Conservation (phyloP, 148 eudicot genomes). For the Chenopodium berlandieri region DNA sequence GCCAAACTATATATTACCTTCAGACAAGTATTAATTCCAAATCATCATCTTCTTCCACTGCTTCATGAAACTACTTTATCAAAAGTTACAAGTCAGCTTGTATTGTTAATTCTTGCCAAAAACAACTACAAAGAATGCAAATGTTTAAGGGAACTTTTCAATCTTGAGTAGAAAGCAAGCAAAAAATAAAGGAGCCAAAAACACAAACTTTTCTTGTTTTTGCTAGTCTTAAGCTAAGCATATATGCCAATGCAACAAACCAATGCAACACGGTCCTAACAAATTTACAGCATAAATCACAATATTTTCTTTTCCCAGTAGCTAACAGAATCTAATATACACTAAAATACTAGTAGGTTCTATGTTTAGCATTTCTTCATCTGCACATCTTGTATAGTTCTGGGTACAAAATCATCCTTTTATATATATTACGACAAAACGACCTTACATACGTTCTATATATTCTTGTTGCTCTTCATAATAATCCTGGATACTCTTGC, state of each 20-base stretch:
- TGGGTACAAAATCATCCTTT: constrained; percentile 17
- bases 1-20: not conserved
- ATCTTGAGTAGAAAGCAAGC: constrained; percentile 31
- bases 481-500: not conserved
- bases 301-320: not conserved
- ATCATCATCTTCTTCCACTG: not conserved
- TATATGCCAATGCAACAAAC: constrained; percentile 23
- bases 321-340: not conserved
- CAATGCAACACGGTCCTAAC: not conserved
- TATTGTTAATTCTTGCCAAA: not conserved
- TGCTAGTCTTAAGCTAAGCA: constrained; percentile 30
- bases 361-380: constrained; percentile 26
- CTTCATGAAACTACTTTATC: not conserved
- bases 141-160: constrained; percentile 1
- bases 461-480: not conserved
- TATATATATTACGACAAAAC: not conserved
- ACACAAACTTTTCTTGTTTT: constrained; percentile 15
- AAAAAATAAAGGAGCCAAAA: constrained; percentile 9
- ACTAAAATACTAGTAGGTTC: not conserved
- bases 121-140: not conserved
- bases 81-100: not conserved
- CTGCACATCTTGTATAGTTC: constrained; percentile 24
- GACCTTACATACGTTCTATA: not conserved
- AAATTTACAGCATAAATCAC: not conserved
- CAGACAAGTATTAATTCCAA: not conserved